Evolutionary conservation across 495 filamentous ascomycete species (phyloP).

Genomic region (Alectoria sarmentosa): DNA sequence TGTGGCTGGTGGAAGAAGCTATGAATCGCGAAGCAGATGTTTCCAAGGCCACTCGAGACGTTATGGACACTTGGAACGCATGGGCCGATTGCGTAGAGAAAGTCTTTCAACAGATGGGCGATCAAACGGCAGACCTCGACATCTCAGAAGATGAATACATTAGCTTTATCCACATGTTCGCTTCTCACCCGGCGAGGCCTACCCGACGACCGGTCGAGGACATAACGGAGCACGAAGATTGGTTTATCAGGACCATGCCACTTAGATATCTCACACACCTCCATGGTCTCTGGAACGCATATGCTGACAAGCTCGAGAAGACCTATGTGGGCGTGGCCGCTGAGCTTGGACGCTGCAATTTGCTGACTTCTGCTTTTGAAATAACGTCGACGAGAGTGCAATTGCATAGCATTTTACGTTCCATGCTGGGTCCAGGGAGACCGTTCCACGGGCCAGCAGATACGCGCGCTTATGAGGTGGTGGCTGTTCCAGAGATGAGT

Average conservation of each 20-base stretch:
- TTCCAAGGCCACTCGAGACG: neutral
- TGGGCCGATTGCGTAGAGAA: constrained; percentile 9
- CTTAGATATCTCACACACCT: neutral
- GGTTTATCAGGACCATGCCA: neutral
- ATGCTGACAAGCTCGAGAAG: constrained; percentile 7
- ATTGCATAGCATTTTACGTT: neutral
- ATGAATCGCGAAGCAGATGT: neutral
- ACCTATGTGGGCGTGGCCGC: constrained; percentile 5
- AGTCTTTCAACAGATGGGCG: constrained; percentile 9
- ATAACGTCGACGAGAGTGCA: neutral
- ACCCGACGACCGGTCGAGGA: neutral
- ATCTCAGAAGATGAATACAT: constrained; percentile 9
- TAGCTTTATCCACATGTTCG: constrained; percentile 2
- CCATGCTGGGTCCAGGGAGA: constrained; percentile 9
- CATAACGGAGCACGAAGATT: neutral
- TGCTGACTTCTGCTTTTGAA: constrained; percentile 1
- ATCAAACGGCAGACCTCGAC: neutral
- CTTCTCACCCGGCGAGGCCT: constrained; percentile 10
- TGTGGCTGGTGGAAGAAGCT: neutral
- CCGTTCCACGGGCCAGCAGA: neutral
- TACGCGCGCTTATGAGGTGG: neutral
- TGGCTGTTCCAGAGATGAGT: neutral
- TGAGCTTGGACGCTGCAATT: constrained; percentile 1
- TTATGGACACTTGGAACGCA: constrained; percentile 3
- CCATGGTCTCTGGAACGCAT: constrained; percentile 2